Evolutionary conservation across 73 alveolate genomes (phyloP).

Genomic region (Stentor roeselii): DNA sequence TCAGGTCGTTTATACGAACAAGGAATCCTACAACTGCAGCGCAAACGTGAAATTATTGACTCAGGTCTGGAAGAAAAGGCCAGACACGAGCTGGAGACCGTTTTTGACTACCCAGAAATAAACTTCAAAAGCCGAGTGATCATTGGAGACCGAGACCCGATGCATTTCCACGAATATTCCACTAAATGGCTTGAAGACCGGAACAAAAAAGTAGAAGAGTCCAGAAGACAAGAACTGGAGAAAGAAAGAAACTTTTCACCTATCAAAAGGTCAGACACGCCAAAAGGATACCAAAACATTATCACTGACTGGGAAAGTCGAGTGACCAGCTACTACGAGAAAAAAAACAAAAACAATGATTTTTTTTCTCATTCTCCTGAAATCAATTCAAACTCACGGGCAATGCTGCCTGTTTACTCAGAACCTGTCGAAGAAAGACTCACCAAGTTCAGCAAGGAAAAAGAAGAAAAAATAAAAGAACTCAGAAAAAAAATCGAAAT

Average conservation of each 20-base stretch:
- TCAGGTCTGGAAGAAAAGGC: not conserved
- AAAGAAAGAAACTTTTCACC: not conserved
- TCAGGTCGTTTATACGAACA: not conserved
- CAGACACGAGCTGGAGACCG: not conserved
- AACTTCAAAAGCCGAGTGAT: not conserved
- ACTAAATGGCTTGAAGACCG: constrained; percentile 12
- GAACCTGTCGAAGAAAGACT: constrained; percentile 8
- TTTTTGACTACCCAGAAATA: not conserved
- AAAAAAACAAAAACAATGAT: not conserved
- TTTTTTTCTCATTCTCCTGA: constrained; percentile 11
- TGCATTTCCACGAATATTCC: not conserved
- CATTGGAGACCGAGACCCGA: constrained; percentile 23
- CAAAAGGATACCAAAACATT: constrained; percentile 6
- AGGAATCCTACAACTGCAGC: not conserved
- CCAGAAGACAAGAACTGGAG: not conserved
- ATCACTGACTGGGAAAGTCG: constrained; percentile 17
- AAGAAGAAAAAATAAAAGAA: constrained; percentile 8
- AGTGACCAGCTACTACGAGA: not conserved
- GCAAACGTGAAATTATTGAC: not conserved
- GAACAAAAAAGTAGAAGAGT: not conserved
- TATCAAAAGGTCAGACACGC: not conserved
- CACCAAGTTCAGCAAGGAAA: not conserved
- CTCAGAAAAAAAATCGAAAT: not conserved
- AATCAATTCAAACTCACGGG: constrained; percentile 16
- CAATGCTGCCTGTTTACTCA: constrained; percentile 8